phyloP scores from a whole-genome alignment of 495 filamentous ascomycete species.

The Penicillium bovifimosum region DNA sequence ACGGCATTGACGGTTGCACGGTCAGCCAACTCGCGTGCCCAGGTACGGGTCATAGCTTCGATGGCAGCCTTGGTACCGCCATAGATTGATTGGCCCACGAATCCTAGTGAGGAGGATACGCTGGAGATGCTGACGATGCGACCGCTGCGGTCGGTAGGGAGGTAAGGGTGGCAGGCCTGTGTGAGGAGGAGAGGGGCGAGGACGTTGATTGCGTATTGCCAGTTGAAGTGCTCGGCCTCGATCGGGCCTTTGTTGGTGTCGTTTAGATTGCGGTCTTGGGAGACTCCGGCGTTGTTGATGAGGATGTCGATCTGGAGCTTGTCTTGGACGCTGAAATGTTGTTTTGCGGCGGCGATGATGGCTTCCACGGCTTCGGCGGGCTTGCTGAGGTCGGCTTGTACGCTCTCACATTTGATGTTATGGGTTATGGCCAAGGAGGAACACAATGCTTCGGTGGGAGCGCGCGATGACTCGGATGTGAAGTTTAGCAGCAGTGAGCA shows the following conservation, averaged over 20 bases:
- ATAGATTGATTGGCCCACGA: constrained; percentile 69
- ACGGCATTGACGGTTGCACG: constrained; percentile 77
- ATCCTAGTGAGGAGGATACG: constrained; percentile 64
- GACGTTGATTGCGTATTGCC: constrained; percentile 77
- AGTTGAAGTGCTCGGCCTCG: constrained; percentile 55
- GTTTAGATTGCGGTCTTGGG: constrained; percentile 54
- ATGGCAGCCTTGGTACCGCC: constrained; percentile 85
- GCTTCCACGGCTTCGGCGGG: constrained; percentile 28
- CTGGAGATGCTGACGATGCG: constrained; percentile 76
- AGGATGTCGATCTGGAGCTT: constrained; percentile 77
- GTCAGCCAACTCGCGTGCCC: constrained; percentile 75
- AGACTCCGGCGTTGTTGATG: constrained; percentile 81
- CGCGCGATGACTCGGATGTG: constrained; percentile 53
- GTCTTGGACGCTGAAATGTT: constrained; percentile 45
- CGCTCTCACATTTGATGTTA: constrained; percentile 40
- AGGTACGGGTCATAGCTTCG: constrained; percentile 89
- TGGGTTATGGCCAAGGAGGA: constrained; percentile 33
- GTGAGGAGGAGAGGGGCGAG: constrained; percentile 77
- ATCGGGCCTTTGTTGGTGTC: constrained; percentile 45
- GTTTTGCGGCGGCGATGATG: constrained; percentile 38
- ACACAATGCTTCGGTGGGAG: constrained; percentile 41
- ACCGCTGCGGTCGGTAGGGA: constrained; percentile 68
- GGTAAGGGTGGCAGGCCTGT: constrained; percentile 61
- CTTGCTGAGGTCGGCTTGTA: constrained; percentile 55
- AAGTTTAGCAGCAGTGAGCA: constrained; percentile 65